Evolutionary conservation across 2,329 filamentous ascomycete genomes (phyloP).

Genomic region (Ceratocystis variospora): DNA sequence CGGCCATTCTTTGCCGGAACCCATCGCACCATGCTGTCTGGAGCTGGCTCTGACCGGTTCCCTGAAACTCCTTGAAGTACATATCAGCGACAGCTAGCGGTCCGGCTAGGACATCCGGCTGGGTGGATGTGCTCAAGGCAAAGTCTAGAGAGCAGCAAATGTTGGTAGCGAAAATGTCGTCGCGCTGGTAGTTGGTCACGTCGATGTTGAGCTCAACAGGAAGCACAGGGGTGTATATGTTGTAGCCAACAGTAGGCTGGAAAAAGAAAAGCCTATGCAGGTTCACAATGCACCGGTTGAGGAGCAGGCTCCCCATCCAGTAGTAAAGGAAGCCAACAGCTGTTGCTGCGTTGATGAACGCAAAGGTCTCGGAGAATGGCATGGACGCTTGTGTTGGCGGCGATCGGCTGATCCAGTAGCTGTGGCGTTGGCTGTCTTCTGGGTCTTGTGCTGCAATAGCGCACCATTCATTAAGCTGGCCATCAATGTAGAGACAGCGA

Average conservation of each 20-base stretch:
- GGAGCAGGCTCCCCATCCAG: slow-evolving; percentile 38
- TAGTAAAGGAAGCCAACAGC: slow-evolving; percentile 39
- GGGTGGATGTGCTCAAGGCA: slow-evolving; percentile 30
- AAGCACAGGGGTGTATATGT: slow-evolving; percentile 28
- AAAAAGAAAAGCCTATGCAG: slow-evolving; percentile 34
- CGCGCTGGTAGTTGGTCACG: slow-evolving; percentile 31
- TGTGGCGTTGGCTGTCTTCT: slow-evolving; percentile 15
- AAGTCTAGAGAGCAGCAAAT: slow-evolving; percentile 40
- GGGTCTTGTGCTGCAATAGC: slow-evolving; percentile 24
- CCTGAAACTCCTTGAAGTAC: slow-evolving; percentile 31
- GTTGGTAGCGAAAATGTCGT: slow-evolving; percentile 33
- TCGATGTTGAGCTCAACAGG: slow-evolving; percentile 31
- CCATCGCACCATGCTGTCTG: slow-evolving; percentile 37
- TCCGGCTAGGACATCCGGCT: slow-evolving; percentile 34
- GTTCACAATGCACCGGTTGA: slow-evolving; percentile 35
- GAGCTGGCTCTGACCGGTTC: slow-evolving; percentile 29
- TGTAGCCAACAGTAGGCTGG: slow-evolving; percentile 31
- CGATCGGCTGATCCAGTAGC: slow-evolving; percentile 27
- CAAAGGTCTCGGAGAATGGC: slow-evolving; percentile 34
- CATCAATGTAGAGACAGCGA: slow-evolving; percentile 36
- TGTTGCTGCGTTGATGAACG: slow-evolving; percentile 33
- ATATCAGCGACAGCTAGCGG: slow-evolving; percentile 32
- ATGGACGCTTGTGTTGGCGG: slow-evolving; percentile 24
- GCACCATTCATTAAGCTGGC: slow-evolving; percentile 37
- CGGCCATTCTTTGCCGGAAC: slow-evolving; percentile 30